These are phyloP conservation scores for Kwoniella europaea DNA, from an alignment of 768 basidiomycete genomes.

Conservation along the genomic window DNA sequence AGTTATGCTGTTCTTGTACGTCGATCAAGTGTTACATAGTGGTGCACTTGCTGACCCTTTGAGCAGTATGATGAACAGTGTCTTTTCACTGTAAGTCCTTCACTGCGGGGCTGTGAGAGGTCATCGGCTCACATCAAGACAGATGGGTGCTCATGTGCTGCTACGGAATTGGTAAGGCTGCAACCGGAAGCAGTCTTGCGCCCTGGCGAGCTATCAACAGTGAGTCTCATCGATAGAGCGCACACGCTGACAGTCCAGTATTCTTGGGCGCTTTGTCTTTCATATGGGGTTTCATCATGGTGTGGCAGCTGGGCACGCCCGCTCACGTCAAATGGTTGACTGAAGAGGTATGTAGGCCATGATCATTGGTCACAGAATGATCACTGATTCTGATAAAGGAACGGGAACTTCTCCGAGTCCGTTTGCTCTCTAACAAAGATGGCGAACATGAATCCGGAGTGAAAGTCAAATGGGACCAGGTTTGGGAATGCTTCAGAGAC, in stretches of 20 bases:
- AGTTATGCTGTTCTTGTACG: slow-evolving; percentile 21
- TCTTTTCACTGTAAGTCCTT: slow-evolving; percentile 23
- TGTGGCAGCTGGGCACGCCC: slow-evolving; percentile 12
- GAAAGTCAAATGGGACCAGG: slow-evolving; percentile 28
- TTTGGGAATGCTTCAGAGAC: slow-evolving; percentile 17
- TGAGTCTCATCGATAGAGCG: slow-evolving; percentile 3
- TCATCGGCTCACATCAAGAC: too few relatives aligned
- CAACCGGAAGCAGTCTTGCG: slow-evolving; percentile 12
- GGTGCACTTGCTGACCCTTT: background rate
- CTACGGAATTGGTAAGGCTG: slow-evolving; percentile 26
- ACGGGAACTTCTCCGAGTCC: slow-evolving; percentile 5
- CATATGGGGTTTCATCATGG: slow-evolving; percentile 25
- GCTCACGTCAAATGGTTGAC: slow-evolving; percentile 25
- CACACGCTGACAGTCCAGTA: slow-evolving; percentile 8
- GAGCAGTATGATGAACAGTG: slow-evolving; percentile 34
- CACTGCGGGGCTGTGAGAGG: too few relatives aligned
- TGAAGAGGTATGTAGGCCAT: slow-evolving; percentile 11
- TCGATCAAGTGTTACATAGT: background rate
- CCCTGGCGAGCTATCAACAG: slow-evolving; percentile 31
- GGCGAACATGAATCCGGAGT: slow-evolving; percentile 27
- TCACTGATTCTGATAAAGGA: too few relatives aligned
- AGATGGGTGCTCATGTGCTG: slow-evolving; percentile 24
- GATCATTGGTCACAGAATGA: background rate
- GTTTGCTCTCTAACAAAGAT: slow-evolving; percentile 28
- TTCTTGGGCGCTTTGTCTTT: slow-evolving; percentile 32